Evolutionary conservation across 1,284 basidiomycete species (phyloP).

Genomic region (Ceratobasidium papillatum): DNA sequence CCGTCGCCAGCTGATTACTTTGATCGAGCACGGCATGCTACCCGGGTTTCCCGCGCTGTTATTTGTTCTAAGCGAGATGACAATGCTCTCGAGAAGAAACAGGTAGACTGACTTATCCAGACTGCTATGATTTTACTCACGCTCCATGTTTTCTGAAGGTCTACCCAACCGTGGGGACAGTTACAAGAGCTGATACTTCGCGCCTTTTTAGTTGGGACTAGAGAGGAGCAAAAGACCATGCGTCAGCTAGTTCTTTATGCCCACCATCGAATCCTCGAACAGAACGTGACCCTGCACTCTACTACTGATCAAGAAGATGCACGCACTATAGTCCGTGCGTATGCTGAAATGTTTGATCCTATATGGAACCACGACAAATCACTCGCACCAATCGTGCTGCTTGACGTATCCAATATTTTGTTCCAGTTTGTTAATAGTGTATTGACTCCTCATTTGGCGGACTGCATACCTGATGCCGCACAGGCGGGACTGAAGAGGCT

Average conservation of each 20-base stretch:
- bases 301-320: slow-evolving; percentile 5
- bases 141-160: too few species aligned
- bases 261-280: background rate
- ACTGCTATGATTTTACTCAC: too few species aligned
- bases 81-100: background rate
- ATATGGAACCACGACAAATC: background rate
- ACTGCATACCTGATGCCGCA: background rate
- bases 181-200: slow-evolving; percentile 13
- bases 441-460: background rate
- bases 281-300: background rate
- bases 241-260: background rate
- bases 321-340: background rate
- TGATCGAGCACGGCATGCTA: background rate
- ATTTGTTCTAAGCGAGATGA: slow-evolving; percentile 14
- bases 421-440: background rate
- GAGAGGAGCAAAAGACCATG: background rate
- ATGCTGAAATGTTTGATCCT: background rate
- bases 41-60: slow-evolving; percentile 3
- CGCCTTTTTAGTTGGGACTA: background rate
- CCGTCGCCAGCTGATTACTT: background rate
- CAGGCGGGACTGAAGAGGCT: background rate
- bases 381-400: background rate
- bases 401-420: background rate
- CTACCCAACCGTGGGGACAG: background rate
- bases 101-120: background rate